Evolutionary conservation across 75 land plant genomes (phyloP).

Genomic region (Adiantum capillusveneris): DNA sequence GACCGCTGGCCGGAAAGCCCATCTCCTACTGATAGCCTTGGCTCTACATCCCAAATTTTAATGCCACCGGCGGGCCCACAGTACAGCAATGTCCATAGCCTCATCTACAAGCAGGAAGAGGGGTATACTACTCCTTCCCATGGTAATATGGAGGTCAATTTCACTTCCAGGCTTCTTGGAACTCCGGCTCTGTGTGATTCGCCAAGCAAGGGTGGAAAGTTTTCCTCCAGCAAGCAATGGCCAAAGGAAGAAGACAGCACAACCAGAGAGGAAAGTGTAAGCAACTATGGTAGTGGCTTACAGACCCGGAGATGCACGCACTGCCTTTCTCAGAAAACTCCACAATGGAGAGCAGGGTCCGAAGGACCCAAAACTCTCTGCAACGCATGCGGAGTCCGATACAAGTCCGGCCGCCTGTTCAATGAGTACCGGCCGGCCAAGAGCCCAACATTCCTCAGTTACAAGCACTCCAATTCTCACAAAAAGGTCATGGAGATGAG

Average conservation of each 20-base stretch:
- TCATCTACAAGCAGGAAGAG: too few species aligned
- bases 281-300: neutral
- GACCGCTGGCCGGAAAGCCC: too few species aligned
- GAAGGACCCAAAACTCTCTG: constrained; percentile 58
- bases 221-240: neutral
- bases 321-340: constrained; percentile 45
- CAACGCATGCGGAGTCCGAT: constrained; percentile 73
- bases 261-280: neutral
- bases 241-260: too few species aligned
- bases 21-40: too few species aligned
- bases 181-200: too few species aligned
- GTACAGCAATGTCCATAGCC: too few species aligned
- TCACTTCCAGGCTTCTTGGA: too few species aligned
- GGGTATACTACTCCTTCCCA: too few species aligned
- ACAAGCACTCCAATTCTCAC: constrained; percentile 66
- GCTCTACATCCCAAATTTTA: too few species aligned
- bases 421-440: constrained; percentile 74
- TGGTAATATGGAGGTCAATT: too few species aligned
- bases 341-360: constrained; percentile 56
- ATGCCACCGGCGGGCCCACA: too few species aligned
- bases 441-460: constrained; percentile 50
- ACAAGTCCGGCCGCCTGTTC: constrained; percentile 58
- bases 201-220: too few species aligned
- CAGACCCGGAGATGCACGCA: constrained; percentile 36
- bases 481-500: constrained; percentile 66